Conservation (phyloP, 805 yeast genomes). For the Starmerella tilneyi region DNA sequence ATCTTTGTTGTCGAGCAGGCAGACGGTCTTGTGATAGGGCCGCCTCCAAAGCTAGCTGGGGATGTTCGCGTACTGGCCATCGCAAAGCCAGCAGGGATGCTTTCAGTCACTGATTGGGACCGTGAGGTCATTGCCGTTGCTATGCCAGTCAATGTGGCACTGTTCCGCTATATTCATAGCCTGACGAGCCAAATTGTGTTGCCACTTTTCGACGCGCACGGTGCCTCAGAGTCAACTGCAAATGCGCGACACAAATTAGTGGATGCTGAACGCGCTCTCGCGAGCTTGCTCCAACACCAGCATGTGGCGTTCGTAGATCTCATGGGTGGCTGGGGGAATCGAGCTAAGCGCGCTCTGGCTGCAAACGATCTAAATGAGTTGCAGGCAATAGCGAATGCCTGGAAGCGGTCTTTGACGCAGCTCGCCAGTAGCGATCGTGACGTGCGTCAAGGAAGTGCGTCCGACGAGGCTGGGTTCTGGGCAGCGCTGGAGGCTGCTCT, state of each 20-base stretch:
- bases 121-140: conserved; percentile 8
- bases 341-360: neutral
- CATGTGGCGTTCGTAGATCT: conserved; percentile 19
- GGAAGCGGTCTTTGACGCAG: conserved; percentile 57
- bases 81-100: conserved; percentile 12
- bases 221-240: conserved; percentile 8
- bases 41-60: conserved; percentile 14
- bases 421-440: conserved; percentile 46
- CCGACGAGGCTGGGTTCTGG: conserved; percentile 76
- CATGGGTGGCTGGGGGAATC: conserved; percentile 1
- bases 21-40: conserved; percentile 20
- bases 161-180: conserved; percentile 38
- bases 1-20: conserved; percentile 19
- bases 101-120: conserved; percentile 11
- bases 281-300: conserved; percentile 12
- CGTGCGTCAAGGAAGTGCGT: conserved; percentile 45
- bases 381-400: conserved; percentile 59
- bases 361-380: conserved; percentile 48
- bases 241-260: conserved; percentile 20
- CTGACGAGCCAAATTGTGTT: conserved; percentile 54
- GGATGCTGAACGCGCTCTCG: conserved; percentile 20
- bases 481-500: conserved; percentile 55
- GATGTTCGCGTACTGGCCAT: conserved; percentile 12
- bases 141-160: conserved; percentile 11
- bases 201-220: conserved; percentile 52